Evolutionary conservation across 495 filamentous ascomycete genomes (phyloP).

Genomic region (Cryomyces antarcticus): DNA sequence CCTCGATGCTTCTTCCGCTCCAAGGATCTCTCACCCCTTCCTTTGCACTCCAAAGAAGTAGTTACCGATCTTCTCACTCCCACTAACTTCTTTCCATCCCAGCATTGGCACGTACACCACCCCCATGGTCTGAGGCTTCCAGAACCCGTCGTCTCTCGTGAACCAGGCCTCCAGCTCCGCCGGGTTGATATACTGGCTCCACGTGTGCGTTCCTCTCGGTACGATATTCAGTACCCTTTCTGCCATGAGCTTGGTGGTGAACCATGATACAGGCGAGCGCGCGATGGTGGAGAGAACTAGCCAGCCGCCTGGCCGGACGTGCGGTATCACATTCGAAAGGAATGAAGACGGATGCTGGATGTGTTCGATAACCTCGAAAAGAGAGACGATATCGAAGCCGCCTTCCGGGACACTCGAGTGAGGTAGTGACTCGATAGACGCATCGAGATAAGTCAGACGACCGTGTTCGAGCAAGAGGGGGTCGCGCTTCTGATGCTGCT

Average conservation of each 20-base stretch:
- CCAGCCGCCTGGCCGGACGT: constrained; percentile 83
- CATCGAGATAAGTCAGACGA: constrained; percentile 49
- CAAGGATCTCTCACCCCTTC: constrained; percentile 1
- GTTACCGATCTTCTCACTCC: constrained; percentile 77
- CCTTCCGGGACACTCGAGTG: constrained; percentile 14
- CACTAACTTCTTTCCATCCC: constrained; percentile 71
- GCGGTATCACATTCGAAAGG: constrained; percentile 41
- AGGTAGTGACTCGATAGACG: constrained; percentile 46
- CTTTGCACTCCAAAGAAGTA: constrained; percentile 87
- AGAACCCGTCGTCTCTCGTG: constrained; percentile 28
- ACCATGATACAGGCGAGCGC: constrained; percentile 63
- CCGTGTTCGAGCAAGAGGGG: constrained; percentile 25
- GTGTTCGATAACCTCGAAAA: constrained; percentile 93
- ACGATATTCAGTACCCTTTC: constrained; percentile 80
- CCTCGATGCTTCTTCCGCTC: neutral
- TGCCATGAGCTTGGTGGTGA: constrained; percentile 80
- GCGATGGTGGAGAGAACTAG: constrained; percentile 79
- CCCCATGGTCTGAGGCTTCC: constrained; percentile 45
- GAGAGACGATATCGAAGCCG: constrained; percentile 47
- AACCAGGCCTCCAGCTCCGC: constrained; percentile 51
- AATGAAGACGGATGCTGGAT: constrained; percentile 53
- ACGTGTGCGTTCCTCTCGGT: constrained; percentile 83
- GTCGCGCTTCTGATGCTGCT: constrained; percentile 50
- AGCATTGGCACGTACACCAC: constrained; percentile 77
- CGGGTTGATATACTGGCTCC: constrained; percentile 84